phyloP scores from a whole-genome alignment of 306 rosid species.

The Betula pendula region DNA sequence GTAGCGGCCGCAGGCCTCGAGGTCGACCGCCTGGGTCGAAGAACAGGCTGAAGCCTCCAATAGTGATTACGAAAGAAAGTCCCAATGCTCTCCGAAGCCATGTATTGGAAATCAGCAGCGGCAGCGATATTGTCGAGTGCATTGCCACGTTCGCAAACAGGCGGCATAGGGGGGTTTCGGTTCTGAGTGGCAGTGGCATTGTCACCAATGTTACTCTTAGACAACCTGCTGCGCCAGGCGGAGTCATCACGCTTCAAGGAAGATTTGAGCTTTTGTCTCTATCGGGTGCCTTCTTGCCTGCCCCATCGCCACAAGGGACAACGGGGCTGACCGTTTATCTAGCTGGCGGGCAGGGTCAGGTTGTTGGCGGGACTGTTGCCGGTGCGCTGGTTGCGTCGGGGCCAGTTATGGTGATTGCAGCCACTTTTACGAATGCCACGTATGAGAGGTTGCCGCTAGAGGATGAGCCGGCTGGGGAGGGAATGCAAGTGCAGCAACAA shows the following conservation, averaged over 20 bases:
- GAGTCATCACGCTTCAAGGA: slow-evolving; percentile 57
- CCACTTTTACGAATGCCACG: slow-evolving; percentile 74
- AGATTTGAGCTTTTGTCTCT: slow-evolving; percentile 75
- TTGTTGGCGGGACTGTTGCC: slow-evolving; percentile 68
- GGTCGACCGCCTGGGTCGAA: slow-evolving; percentile 89
- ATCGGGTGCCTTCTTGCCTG: slow-evolving; percentile 73
- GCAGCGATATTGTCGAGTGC: slow-evolving; percentile 62
- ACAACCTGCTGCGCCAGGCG: slow-evolving; percentile 61
- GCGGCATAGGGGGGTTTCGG: slow-evolving; percentile 79
- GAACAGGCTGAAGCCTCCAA: slow-evolving; percentile 76
- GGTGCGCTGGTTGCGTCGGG: slow-evolving; percentile 74
- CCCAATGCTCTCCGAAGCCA: slow-evolving; percentile 84
- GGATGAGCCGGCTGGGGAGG: slow-evolving; percentile 47
- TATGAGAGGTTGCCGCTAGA: slow-evolving; percentile 73
- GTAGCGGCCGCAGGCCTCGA: slow-evolving; percentile 59
- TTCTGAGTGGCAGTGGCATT: slow-evolving; percentile 71
- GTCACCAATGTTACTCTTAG: slow-evolving; percentile 69
- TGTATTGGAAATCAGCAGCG: slow-evolving; percentile 66
- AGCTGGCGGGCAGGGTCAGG: slow-evolving; percentile 75
- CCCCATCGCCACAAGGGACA: slow-evolving; percentile 76
- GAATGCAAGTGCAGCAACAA: slow-evolving; percentile 42
- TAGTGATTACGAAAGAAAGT: slow-evolving; percentile 59
- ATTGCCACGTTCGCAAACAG: slow-evolving; percentile 63
- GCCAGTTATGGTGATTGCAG: slow-evolving; percentile 72
- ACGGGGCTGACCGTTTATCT: slow-evolving; percentile 63